Percentiles rank a stretch among this genome's conserved stretches.
phyloP scores from a whole-genome alignment of 2,329 filamentous ascomycete species.

The Aspergillus hortae region DNA sequence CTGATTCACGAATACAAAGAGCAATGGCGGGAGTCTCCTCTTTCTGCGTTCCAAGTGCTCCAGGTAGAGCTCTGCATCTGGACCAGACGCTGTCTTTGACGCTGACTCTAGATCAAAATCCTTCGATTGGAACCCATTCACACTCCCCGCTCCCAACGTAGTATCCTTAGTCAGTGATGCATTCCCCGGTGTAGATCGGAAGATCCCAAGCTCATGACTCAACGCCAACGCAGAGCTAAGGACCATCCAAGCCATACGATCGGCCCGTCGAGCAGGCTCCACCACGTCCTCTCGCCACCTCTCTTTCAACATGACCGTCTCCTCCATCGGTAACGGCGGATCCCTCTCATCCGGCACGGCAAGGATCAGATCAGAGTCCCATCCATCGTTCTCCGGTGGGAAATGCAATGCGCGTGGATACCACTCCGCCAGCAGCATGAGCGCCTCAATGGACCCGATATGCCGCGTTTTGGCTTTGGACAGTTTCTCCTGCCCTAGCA shows the following conservation, averaged over 20 bases:
- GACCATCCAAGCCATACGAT: slow-evolving; percentile 58
- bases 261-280: slow-evolving; percentile 49
- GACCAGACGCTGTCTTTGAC: neutral
- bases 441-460: slow-evolving; percentile 49
- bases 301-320: slow-evolving; percentile 27
- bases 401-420: slow-evolving; percentile 52
- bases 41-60: slow-evolving; percentile 21
- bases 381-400: slow-evolving; percentile 50
- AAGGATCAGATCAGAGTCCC: slow-evolving; percentile 50
- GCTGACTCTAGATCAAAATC: neutral
- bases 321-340: slow-evolving; percentile 30
- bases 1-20: slow-evolving; percentile 46
- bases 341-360: slow-evolving; percentile 38
- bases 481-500: slow-evolving; percentile 50
- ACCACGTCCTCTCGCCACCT: slow-evolving; percentile 52
- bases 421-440: slow-evolving; percentile 53
- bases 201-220: slow-evolving; percentile 49
- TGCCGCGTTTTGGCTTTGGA: slow-evolving; percentile 47
- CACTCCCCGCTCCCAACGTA: slow-evolving; percentile 7
- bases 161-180: neutral
- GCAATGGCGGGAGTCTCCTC: slow-evolving; percentile 28
- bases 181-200: slow-evolving; percentile 31
- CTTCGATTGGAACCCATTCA: neutral
- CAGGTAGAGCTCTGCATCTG: slow-evolving; percentile 14
- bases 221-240: slow-evolving; percentile 50